phyloP scores from a whole-genome alignment of 805 yeast species.

The Kazachstania viticola region DNA sequence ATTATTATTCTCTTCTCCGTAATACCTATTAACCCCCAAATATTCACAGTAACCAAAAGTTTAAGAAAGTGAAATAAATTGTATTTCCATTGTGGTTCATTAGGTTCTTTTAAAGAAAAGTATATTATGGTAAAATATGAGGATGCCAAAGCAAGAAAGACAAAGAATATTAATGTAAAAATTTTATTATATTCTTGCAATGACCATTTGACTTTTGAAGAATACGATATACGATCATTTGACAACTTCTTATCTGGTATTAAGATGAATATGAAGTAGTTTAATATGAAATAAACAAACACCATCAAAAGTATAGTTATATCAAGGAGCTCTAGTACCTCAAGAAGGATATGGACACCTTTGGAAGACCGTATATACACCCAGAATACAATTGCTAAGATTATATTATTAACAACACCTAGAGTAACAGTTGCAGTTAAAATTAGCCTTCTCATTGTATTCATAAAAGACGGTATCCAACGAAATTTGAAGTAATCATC shows the following conservation, averaged over 20 bases:
- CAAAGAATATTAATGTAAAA: conserved; percentile 18
- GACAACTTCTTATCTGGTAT: conserved; percentile 9
- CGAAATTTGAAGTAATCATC: background rate
- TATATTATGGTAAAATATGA: conserved; percentile 11
- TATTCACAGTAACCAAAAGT: conserved; percentile 21
- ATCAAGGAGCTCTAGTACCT: too few relatives aligned
- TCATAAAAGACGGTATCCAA: conserved; percentile 12
- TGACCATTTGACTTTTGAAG: conserved; percentile 6
- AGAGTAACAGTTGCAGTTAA: conserved; percentile 8
- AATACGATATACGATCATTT: background rate
- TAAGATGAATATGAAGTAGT: conserved; percentile 17
- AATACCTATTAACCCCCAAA: conserved; percentile 25
- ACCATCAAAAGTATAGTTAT: too few relatives aligned
- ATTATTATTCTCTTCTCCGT: conserved; percentile 19
- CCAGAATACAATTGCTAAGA: background rate
- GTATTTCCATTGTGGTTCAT: conserved; percentile 15
- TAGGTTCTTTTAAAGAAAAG: conserved; percentile 4
- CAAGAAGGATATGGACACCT: conserved; percentile 6
- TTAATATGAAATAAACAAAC: conserved; percentile 1
- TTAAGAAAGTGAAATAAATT: conserved; percentile 14
- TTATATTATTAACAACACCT: conserved; percentile 5
- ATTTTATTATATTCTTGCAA: conserved; percentile 22
- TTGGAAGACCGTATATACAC: too few relatives aligned
- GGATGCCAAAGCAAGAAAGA: conserved; percentile 9
- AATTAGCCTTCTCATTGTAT: conserved; percentile 12